Evolutionary conservation across 164 flowering plant species (phyloP).

Genomic region (Stephania japonica): DNA sequence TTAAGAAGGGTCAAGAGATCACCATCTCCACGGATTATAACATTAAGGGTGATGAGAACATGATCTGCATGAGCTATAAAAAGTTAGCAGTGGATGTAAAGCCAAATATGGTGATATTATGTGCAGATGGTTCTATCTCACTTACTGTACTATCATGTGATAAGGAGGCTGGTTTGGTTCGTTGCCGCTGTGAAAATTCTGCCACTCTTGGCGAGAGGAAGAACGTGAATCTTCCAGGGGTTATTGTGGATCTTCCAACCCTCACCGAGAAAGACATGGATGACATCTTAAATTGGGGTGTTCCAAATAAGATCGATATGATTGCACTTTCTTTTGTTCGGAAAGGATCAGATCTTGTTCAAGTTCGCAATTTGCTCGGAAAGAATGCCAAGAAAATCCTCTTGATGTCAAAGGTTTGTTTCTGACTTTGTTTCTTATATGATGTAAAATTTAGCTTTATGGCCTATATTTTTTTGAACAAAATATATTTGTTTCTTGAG

Average conservation of each 20-base stretch:
- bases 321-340: slow-evolving; percentile 44
- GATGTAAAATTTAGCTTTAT: not conserved
- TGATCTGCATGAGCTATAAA: slow-evolving; percentile 80
- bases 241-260: slow-evolving; percentile 83
- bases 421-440: not conserved
- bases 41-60: slow-evolving; percentile 66
- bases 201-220: slow-evolving; percentile 86
- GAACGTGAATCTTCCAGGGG: slow-evolving; percentile 88
- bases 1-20: slow-evolving; percentile 67
- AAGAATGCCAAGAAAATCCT: slow-evolving; percentile 35
- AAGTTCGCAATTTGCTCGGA: slow-evolving; percentile 35
- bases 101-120: slow-evolving; percentile 59
- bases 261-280: slow-evolving; percentile 84
- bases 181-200: slow-evolving; percentile 79
- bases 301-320: slow-evolving; percentile 35
- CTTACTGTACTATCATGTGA: slow-evolving; percentile 63
- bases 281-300: slow-evolving; percentile 39
- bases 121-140: slow-evolving; percentile 77
- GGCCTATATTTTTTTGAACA: not conserved
- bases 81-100: slow-evolving; percentile 67
- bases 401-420: slow-evolving; percentile 42
- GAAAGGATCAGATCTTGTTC: slow-evolving; percentile 44
- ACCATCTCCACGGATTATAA: slow-evolving; percentile 73
- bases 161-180: slow-evolving; percentile 47
- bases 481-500: not conserved